Percentiles rank a stretch among this genome's conserved stretches.
These are phyloP conservation scores for Globisporangium acanthophoron DNA, from an alignment of 352 stramenopile species.

Conservation along the genomic window DNA sequence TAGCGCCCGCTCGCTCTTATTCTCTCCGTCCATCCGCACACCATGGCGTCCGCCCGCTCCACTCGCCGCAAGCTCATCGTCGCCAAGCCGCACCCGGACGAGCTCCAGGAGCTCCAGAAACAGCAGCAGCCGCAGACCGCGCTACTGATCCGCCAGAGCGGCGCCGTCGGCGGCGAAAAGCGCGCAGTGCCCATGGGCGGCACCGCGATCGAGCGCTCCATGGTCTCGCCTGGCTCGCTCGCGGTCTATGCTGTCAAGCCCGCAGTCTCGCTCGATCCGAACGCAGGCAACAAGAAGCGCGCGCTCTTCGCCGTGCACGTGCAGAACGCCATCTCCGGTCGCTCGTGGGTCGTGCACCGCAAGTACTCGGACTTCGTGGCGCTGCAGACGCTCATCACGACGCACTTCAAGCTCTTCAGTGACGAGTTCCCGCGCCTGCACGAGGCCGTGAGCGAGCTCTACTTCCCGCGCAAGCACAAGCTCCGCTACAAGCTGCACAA, in stretches of 20 bases:
- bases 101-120: constrained; percentile 12
- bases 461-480: constrained; percentile 69
- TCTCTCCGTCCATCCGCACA: neutral
- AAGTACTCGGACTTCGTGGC: constrained; percentile 61
- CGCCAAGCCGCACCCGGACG: constrained; percentile 9
- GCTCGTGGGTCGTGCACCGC: constrained; percentile 68
- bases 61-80: constrained; percentile 15
- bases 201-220: constrained; percentile 57
- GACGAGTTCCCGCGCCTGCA: constrained; percentile 47
- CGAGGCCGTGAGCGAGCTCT: constrained; percentile 39
- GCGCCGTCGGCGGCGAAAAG: constrained; percentile 22
- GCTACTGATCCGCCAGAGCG: constrained; percentile 32
- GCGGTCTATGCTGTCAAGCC: constrained; percentile 59
- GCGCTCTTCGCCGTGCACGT: constrained; percentile 61
- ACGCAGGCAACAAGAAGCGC: constrained; percentile 26
- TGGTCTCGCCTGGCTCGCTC: constrained; percentile 51
- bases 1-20: neutral
- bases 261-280: constrained; percentile 22
- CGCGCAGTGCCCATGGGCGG: constrained; percentile 47
- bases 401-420: constrained; percentile 51
- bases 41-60: constrained; percentile 10
- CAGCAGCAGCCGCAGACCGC: constrained; percentile 20
- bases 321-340: constrained; percentile 66
- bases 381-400: constrained; percentile 40
- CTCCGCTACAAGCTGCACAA: constrained; percentile 46